Evolutionary conservation across 2,329 filamentous ascomycete genomes (phyloP).

Genomic region (Escovopsis sp.): DNA sequence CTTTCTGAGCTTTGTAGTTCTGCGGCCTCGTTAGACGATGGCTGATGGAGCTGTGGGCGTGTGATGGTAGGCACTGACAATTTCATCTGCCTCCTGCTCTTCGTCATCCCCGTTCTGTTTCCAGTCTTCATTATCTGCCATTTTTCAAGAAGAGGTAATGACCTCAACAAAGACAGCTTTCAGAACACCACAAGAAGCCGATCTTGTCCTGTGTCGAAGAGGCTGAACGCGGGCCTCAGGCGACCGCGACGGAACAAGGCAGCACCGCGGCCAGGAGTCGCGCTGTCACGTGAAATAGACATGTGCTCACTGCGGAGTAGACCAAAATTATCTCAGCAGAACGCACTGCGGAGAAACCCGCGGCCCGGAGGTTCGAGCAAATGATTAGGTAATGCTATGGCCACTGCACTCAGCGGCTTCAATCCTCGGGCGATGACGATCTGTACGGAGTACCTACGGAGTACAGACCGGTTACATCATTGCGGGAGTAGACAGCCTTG

Average conservation of each 20-base stretch:
- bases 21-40: constrained; percentile 17
- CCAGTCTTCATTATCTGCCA: constrained; percentile 27
- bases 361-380: too few species aligned
- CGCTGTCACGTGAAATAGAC: constrained; percentile 16
- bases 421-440: neutral
- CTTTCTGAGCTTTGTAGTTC: constrained; percentile 85
- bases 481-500: neutral
- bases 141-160: constrained; percentile 7
- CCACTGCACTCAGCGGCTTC: too few species aligned
- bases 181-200: constrained; percentile 8
- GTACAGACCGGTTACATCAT: neutral
- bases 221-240: constrained; percentile 11
- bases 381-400: too few species aligned
- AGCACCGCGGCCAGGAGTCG: constrained; percentile 11
- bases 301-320: too few species aligned
- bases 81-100: constrained; percentile 44
- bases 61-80: constrained; percentile 26
- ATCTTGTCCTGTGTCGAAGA: constrained; percentile 8
- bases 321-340: too few species aligned
- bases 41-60: neutral
- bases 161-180: neutral
- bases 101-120: constrained; percentile 39
- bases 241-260: constrained; percentile 15
- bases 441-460: too few species aligned
- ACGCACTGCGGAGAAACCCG: too few species aligned